Percentiles rank a stretch among this genome's conserved stretches.
phyloP scores from a whole-genome alignment of 2,329 filamentous ascomycete genomes.

The Paraconiothyrium sp. region DNA sequence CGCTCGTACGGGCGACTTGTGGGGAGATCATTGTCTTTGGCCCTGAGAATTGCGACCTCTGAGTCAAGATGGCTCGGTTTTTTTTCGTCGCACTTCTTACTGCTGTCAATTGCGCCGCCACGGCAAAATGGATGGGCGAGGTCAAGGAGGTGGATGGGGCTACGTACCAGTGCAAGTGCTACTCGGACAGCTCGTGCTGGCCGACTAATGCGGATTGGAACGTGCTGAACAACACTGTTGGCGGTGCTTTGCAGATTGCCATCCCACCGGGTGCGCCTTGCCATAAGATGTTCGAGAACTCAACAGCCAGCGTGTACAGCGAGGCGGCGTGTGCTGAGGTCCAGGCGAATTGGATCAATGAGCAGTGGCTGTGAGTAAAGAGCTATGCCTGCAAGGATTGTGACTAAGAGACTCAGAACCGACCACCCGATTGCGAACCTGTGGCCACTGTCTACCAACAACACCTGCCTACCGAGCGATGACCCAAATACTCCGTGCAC shows the following conservation, averaged over 20 bases:
- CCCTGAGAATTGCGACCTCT: neutral
- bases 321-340: slow-evolving; percentile 38
- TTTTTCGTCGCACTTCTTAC: slow-evolving; percentile 34
- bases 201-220: slow-evolving; percentile 39
- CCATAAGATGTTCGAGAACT: slow-evolving; percentile 36
- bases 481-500: slow-evolving; percentile 40
- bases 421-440: slow-evolving; percentile 44
- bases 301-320: slow-evolving; percentile 32
- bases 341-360: slow-evolving; percentile 37
- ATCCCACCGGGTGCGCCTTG: slow-evolving; percentile 44
- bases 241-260: slow-evolving; percentile 37
- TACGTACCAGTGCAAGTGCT: slow-evolving; percentile 48
- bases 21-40: neutral
- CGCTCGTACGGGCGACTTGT: slow-evolving; percentile 1
- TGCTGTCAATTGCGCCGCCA: slow-evolving; percentile 26
- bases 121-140: slow-evolving; percentile 42
- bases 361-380: slow-evolving; percentile 43
- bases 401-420: slow-evolving; percentile 30
- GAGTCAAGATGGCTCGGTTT: slow-evolving; percentile 35
- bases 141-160: slow-evolving; percentile 34
- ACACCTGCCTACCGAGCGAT: slow-evolving; percentile 42
- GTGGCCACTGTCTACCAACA: slow-evolving; percentile 47
- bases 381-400: neutral
- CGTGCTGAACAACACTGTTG: slow-evolving; percentile 41
- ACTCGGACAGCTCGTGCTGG: slow-evolving; percentile 47